Conservation (phyloP, 257 asterid species). For the Przewalskia tangutica region DNA sequence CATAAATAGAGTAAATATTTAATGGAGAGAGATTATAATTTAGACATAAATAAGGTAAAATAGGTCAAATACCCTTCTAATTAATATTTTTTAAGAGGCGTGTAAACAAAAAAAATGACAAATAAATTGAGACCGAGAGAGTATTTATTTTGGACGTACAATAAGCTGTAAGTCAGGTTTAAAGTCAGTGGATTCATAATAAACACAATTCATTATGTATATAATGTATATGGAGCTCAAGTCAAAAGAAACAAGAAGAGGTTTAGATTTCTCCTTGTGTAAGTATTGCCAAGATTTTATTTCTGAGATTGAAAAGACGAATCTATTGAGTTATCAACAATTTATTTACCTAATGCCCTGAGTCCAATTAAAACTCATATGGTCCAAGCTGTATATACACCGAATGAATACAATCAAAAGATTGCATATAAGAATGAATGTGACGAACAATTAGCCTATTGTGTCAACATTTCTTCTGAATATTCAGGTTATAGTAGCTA, state of each 20-base stretch:
- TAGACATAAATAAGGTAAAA: too few relatives aligned
- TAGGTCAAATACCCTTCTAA: too few relatives aligned
- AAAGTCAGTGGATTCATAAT: neutral
- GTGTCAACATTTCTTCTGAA: neutral
- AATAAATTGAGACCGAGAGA: too few relatives aligned
- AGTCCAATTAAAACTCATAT: neutral
- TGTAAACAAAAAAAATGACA: too few relatives aligned
- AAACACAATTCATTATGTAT: neutral
- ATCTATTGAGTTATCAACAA: neutral
- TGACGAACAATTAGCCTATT: neutral
- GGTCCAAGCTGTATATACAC: neutral
- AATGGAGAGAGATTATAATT: too few relatives aligned
- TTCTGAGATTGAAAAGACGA: neutral
- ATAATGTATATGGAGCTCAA: neutral
- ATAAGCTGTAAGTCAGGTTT: neutral
- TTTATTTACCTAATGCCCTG: neutral
- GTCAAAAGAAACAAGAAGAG: neutral
- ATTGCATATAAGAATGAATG: neutral
- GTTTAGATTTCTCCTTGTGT: too few relatives aligned
- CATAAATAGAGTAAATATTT: too few relatives aligned
- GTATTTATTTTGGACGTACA: too few relatives aligned
- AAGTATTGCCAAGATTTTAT: neutral
- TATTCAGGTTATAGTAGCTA: neutral
- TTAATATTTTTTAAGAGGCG: too few relatives aligned
- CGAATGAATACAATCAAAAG: neutral